Evolutionary conservation across 352 stramenopile species (phyloP).

Genomic region (Phytophthora crassamura): DNA sequence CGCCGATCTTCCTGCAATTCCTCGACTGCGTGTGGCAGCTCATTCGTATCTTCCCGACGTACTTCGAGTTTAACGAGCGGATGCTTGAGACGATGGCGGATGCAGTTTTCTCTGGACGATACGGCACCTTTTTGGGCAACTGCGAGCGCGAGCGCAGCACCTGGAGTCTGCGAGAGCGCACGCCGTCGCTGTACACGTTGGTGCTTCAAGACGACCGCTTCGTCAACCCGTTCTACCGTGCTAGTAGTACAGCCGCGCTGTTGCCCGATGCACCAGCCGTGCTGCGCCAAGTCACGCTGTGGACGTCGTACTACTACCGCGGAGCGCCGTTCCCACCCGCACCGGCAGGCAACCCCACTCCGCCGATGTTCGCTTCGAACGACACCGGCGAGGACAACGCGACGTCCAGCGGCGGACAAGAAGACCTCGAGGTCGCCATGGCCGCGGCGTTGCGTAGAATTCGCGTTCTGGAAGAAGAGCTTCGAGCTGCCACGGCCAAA

Average conservation of each 20-base stretch:
- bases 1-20: constrained; percentile 91
- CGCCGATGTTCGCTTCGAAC: constrained; percentile 49
- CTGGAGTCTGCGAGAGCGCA: constrained; percentile 61
- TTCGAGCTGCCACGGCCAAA: constrained; percentile 32
- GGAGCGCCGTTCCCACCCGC: constrained; percentile 52
- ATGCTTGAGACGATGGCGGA: constrained; percentile 81
- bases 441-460: constrained; percentile 57
- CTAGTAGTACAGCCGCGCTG: constrained; percentile 52
- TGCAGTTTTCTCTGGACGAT: constrained; percentile 74
- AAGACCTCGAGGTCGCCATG: constrained; percentile 74
- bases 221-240: constrained; percentile 78
- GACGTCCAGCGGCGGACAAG: constrained; percentile 28
- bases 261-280: constrained; percentile 63
- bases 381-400: constrained; percentile 23
- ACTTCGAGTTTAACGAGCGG: constrained; percentile 86
- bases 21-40: constrained; percentile 91
- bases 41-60: constrained; percentile 75
- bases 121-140: constrained; percentile 90
- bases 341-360: constrained; percentile 50
- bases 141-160: constrained; percentile 76
- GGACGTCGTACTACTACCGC: constrained; percentile 85
- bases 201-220: constrained; percentile 61
- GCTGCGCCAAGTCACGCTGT: constrained; percentile 78
- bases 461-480: constrained; percentile 59
- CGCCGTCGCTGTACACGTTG: constrained; percentile 74